Conservation (phyloP, 805 yeast genomes). For the Saccharomycopsis vini region DNA sequence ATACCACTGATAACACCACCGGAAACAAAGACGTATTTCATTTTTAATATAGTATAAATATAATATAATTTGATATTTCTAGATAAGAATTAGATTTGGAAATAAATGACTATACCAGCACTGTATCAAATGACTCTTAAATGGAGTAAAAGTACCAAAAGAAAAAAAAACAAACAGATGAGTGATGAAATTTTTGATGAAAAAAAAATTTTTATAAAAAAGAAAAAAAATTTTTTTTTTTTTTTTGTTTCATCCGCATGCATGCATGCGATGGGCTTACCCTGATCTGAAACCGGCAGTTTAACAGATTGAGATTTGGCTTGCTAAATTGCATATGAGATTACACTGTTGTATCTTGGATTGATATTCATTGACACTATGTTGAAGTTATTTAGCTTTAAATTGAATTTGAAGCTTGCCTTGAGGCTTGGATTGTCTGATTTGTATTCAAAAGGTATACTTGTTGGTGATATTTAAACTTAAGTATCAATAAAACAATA, state of each 20-base stretch:
- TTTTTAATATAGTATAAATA: constrained; percentile 23
- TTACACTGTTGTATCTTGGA: neutral
- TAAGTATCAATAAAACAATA: too few species aligned
- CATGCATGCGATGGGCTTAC: neutral
- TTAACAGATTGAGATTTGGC: too few species aligned
- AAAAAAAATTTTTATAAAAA: neutral
- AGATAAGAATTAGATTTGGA: neutral
- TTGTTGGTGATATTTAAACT: too few species aligned
- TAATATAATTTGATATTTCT: neutral
- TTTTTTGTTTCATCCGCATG: neutral
- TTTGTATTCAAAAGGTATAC: too few species aligned
- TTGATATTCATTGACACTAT: neutral
- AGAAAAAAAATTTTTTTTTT: neutral
- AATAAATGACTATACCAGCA: neutral
- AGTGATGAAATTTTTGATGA: neutral
- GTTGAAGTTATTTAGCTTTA: neutral
- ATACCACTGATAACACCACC: constrained; percentile 99
- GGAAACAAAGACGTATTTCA: constrained; percentile 99
- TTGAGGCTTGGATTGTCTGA: too few species aligned
- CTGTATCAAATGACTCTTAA: constrained; percentile 4
- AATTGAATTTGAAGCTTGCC: neutral
- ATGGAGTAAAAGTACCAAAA: constrained; percentile 6
- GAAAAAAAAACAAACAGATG: neutral
- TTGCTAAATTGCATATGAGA: too few species aligned
- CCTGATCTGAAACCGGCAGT: neutral